Evolutionary conservation across 2,329 filamentous ascomycete genomes (phyloP), one percentile per base, ranked within the genome.

Genomic region (Xylariaceae sp.): DNA sequence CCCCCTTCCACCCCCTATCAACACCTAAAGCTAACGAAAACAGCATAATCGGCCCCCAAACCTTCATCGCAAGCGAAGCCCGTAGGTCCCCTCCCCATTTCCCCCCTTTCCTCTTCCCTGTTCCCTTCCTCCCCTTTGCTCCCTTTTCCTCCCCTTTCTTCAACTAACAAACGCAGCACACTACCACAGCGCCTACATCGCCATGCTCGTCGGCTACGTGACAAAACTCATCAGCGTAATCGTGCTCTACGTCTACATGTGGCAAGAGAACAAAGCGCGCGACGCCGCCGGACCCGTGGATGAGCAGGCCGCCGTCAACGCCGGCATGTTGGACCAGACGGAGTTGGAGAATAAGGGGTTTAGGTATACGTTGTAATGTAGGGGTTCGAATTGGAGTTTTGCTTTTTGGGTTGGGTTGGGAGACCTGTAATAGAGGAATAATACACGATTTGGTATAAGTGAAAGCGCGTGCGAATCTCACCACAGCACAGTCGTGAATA

Each of bases 301-400:
- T 51, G 69, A 72, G 53, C 69, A 67, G 55, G 64, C 64, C 3
- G 70, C 70, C 6, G 62, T 72, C 2, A 69, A 71, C 37, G 66
- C 64, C 17, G 70, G 70, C 2, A 72, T 72, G 70, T 68, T 66
- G 18, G 69, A 72, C 35, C 55, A 66, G 58, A 72, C 69, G 8
- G 70, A 72, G 64, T 52, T 71, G 10, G 70, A 72, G 17, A 72
- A 72, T 17, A 66, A 65, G 39, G 70, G 70, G 1, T 72, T 72
- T 55, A 61, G 70, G 47, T 72, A 71, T 58, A 66, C 68, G 2
- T 52, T 69, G 44, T 69, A 51, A 62, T 4, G 9, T 45, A 13
- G 13, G 6, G 42, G 2, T n/a, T 42, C 3, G 4, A 30, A 30
- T 42, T 42, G 37, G 37, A 13, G 9, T 42, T 42, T 13, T 45